Percentiles rank a stretch among this genome's conserved stretches.
These are phyloP conservation scores for Aurinia saxatilis DNA, from an alignment of 345 rosid species.

Conservation along the genomic window DNA sequence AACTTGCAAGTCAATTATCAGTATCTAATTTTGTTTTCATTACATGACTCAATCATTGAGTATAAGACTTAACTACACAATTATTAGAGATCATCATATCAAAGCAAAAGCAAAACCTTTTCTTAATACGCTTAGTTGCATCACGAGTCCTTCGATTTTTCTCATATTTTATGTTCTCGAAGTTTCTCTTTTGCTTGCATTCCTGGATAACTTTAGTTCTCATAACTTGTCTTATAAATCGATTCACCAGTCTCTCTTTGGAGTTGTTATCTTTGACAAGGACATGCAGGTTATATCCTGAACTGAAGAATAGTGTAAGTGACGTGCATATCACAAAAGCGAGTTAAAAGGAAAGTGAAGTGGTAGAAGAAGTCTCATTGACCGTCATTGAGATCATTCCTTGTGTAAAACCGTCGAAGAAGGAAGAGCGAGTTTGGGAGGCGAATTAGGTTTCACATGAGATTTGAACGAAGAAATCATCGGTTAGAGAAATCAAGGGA, in stretches of 20 bases:
- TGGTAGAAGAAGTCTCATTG: conserved; percentile 23
- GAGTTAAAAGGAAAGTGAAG: conserved; percentile 35
- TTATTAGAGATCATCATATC: no score
- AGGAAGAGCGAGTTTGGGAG: conserved; percentile 23
- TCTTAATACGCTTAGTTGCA: conserved; percentile 73
- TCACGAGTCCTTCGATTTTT: conserved; percentile 68
- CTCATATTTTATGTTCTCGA: conserved; percentile 69
- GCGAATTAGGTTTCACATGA: conserved; percentile 27
- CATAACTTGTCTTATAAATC: conserved; percentile 71
- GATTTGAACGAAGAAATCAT: conserved; percentile 49
- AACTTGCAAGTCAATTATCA: neutral
- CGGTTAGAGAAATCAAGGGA: no score
- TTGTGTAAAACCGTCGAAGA: conserved; percentile 12
- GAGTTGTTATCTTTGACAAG: conserved; percentile 65
- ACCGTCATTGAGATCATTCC: conserved; percentile 26
- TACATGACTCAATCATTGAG: no score
- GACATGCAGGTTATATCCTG: conserved; percentile 70
- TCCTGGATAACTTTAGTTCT: conserved; percentile 78
- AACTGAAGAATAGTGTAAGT: conserved; percentile 55
- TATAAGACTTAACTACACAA: no score
- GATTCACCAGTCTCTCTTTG: conserved; percentile 59
- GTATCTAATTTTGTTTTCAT: no score
- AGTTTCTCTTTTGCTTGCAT: conserved; percentile 53
- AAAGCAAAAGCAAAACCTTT: conserved; percentile 39
- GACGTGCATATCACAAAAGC: conserved; percentile 66